phyloP scores from a whole-genome alignment of 2,329 filamentous ascomycete species.

The Phaeoacremonium minimum region DNA sequence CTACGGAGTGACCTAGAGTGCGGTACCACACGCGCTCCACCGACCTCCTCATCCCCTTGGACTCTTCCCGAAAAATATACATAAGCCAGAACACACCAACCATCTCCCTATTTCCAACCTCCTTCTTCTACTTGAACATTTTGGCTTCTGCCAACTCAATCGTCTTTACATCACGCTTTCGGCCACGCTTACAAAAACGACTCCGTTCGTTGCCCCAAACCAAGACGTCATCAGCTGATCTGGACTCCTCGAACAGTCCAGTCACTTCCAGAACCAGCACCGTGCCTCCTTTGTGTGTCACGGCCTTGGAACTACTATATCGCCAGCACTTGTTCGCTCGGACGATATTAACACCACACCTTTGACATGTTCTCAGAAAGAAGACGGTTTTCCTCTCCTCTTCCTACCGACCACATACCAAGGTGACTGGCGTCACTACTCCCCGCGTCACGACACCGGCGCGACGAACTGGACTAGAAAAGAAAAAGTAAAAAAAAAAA shows the following conservation, averaged over 20 bases:
- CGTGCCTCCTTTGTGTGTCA: constrained; percentile 24
- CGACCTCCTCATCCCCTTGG: not conserved
- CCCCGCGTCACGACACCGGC: constrained; percentile 42
- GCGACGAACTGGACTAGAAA: constrained; percentile 22
- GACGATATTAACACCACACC: constrained; percentile 23
- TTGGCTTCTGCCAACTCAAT: constrained; percentile 16
- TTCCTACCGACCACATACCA: constrained; percentile 57
- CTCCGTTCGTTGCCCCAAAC: constrained; percentile 3
- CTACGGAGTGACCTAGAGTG: no score
- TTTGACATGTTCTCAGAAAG: constrained; percentile 54
- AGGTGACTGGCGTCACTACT: constrained; percentile 52
- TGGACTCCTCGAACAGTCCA: constrained; percentile 31
- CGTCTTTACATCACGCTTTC: constrained; percentile 7
- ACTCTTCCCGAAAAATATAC: not conserved
- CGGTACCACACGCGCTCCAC: not conserved
- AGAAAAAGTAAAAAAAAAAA: constrained; percentile 6
- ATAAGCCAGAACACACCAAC: constrained; percentile 1
- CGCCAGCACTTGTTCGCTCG: constrained; percentile 5
- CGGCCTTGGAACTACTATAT: constrained; percentile 27
- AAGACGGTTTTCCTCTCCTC: constrained; percentile 49
- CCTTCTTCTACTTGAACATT: constrained; percentile 13
- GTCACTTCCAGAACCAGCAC: constrained; percentile 27
- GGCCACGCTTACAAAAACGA: constrained; percentile 6
- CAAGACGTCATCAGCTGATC: constrained; percentile 13
- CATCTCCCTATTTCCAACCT: constrained; percentile 5